phyloP scores from a whole-genome alignment of 495 filamentous ascomycete genomes.

The Annulohypoxylon maeteangense region DNA sequence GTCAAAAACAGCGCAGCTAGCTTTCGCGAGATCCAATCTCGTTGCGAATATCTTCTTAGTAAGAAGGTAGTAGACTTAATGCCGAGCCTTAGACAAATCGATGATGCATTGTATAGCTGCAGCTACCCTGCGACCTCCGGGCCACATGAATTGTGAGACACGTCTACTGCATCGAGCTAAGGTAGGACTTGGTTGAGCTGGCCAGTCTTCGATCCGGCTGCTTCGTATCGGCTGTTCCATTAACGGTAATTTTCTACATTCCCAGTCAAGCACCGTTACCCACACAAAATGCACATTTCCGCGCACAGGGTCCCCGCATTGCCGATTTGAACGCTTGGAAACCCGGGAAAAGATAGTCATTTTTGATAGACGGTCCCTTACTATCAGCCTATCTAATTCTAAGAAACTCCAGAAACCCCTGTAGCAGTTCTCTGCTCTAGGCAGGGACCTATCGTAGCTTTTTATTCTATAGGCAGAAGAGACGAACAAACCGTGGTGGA shows the following conservation, averaged over 20 bases:
- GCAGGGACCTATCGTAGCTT: conserved; percentile 31
- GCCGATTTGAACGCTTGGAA: conserved; percentile 30
- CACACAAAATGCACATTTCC: conserved; percentile 30
- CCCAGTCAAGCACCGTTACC: conserved; percentile 28
- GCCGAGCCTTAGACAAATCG: conserved; percentile 18
- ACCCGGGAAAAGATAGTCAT: conserved; percentile 22
- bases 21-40: neutral
- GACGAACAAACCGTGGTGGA: conserved; percentile 22
- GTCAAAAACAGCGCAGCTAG: neutral
- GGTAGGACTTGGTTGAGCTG: conserved; percentile 37
- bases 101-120: conserved; percentile 22
- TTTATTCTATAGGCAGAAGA: conserved; percentile 12
- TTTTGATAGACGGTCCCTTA: conserved; percentile 9
- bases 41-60: conserved; percentile 12
- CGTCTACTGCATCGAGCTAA: conserved; percentile 43
- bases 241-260: conserved; percentile 16
- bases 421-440: conserved; percentile 11
- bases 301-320: conserved; percentile 38
- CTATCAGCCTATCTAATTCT: conserved; percentile 7
- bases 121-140: conserved; percentile 34
- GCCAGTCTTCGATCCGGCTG: conserved; percentile 23
- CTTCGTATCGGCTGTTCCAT: conserved; percentile 40
- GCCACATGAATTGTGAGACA: conserved; percentile 43
- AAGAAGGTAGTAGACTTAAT: conserved; percentile 24
- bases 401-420: conserved; percentile 21